Percentiles rank a stretch among this genome's conserved stretches.
phyloP scores from a whole-genome alignment of 2,329 filamentous ascomycete genomes.

The Phaeosphaeriaceae sp. region DNA sequence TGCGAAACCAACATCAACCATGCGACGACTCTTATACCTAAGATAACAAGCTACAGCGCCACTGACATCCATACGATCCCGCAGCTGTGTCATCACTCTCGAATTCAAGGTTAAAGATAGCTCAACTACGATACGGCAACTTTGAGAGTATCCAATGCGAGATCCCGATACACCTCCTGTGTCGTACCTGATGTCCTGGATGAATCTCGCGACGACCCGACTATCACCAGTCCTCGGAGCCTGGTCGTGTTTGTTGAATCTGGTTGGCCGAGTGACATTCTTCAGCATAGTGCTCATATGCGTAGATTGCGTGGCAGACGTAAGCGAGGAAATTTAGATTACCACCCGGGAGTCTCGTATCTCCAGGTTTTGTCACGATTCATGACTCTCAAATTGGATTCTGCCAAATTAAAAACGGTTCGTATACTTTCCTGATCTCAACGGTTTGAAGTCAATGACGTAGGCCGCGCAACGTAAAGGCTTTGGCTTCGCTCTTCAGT shows the following conservation, averaged over 20 bases:
- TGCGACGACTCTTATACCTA: conserved; percentile 13
- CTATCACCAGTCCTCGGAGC: conserved; percentile 1
- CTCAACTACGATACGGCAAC: neutral
- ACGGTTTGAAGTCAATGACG: neutral
- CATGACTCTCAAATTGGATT: conserved; percentile 6
- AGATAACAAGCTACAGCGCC: conserved; percentile 6
- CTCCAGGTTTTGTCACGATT: neutral
- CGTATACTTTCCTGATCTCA: conserved; percentile 7
- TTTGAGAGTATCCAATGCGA: conserved; percentile 2
- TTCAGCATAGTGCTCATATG: conserved; percentile 17
- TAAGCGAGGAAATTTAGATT: conserved; percentile 14
- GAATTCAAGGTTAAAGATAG: conserved; percentile 9
- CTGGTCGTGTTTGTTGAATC: conserved; percentile 3
- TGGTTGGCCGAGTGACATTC: neutral
- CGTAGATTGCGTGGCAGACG: conserved; percentile 11
- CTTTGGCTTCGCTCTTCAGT: neutral
- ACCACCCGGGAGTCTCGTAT: neutral
- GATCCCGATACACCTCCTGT: neutral
- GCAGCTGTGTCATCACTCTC: neutral
- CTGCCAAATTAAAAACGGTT: conserved; percentile 19
- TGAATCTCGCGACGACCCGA: conserved; percentile 5
- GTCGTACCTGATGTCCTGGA: conserved; percentile 1
- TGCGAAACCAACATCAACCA: neutral
- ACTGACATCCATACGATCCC: conserved; percentile 11
- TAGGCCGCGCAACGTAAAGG: neutral